Base-by-base conservation (phyloP, 73 alveolate genomes). In the Urostyla sp. region DNA sequence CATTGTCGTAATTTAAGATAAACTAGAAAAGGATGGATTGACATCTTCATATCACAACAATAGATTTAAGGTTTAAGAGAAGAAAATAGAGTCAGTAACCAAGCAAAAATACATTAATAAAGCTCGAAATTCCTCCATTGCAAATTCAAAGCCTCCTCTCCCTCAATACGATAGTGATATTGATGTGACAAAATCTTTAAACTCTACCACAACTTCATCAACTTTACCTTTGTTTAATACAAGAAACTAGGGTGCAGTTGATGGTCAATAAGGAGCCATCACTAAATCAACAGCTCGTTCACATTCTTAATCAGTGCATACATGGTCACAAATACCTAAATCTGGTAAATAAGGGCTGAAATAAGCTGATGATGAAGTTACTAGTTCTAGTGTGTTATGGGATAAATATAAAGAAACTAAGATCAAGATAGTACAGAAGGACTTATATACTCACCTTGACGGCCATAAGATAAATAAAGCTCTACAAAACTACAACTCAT, bases 151-250 rank as follows among this genome's bases (percentile, higher is more conserved):
- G n/a, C n/a, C n/a, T n/a, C n/a, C n/a, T n/a, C n/a, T n/a, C n/a
- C n/a, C n/a, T n/a, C n/a, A 63, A 26, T 63, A 63, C 44, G 79
- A 63, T 26, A 43, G 61, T 10, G 79, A 63, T 44, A 63, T n/a
- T 37, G 79, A 63, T 43, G 44, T 60, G 21, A 40, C 51, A 40
- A 63, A 32, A 40, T 63, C 79, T 13, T 43, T 63, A 60, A 43
- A 43, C 60, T 63, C 79, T 7, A 63, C 79, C 6, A 63, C 79
- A 5, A 40, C 79, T 10, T 63, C 79, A 28, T 37, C 79, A 38
- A 38, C 79, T 37, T 24, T 21, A 3, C 37, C 44, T 57, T 60
- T 43, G 11, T 63, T 63, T 24, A 21, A 63, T 43, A 63, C 79
- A 21, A 18, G 79, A 2, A 63, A 63, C 44, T 60, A 63, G n/a